A percentile compares a stretch with the other conserved stretches of the same genome.
Evolutionary conservation across 2,329 filamentous ascomycete genomes (phyloP).

Genomic region (Nectriaceae sp.): DNA sequence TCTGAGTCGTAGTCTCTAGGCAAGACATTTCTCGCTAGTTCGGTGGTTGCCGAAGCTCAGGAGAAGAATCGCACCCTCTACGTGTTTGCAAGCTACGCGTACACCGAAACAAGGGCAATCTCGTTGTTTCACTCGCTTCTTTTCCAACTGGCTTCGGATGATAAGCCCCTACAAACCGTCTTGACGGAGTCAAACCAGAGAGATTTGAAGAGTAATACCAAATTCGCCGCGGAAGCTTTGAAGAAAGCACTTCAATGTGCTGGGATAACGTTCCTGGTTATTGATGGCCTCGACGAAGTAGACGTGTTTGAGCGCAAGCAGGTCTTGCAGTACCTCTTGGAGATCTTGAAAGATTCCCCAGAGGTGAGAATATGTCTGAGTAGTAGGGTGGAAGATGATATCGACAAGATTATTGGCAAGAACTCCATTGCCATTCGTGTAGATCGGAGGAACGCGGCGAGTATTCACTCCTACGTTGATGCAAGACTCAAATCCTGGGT

Average conservation of each 20-base stretch:
- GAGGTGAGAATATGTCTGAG: neutral
- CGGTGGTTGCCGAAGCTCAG: neutral
- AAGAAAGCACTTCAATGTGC: neutral
- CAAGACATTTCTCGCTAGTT: neutral
- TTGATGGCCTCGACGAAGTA: constrained; percentile 1
- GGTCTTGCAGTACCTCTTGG: neutral
- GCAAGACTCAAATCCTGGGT: neutral
- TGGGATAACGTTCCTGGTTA: neutral
- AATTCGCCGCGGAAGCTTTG: neutral
- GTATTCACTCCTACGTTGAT: neutral
- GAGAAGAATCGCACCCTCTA: neutral
- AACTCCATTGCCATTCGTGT: neutral
- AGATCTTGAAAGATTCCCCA: neutral
- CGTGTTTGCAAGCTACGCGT: neutral
- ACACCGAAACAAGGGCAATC: neutral
- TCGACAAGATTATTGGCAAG: neutral
- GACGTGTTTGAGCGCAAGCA: neutral
- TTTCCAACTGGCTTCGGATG: neutral
- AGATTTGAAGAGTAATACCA: neutral
- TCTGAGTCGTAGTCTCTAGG: neutral
- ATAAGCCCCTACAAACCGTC: neutral
- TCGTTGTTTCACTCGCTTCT: neutral
- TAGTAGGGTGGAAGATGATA: neutral
- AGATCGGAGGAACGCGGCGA: neutral
- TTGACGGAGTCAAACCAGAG: too few species aligned